Base-by-base conservation (phyloP, 768 basidiomycete species). In the Pleurotus platypus region DNA sequence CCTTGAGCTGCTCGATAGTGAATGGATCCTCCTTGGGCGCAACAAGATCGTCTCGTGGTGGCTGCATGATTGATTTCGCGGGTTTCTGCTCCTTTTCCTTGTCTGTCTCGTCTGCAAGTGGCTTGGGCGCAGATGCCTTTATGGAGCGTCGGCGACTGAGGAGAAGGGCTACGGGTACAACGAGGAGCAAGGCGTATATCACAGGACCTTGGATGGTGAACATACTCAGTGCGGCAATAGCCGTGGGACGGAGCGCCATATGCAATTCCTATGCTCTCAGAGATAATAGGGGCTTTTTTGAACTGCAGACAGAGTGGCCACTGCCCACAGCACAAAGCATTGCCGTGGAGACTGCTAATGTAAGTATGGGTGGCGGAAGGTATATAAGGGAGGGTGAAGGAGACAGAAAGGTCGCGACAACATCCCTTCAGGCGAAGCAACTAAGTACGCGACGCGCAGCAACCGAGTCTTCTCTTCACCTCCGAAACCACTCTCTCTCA, bases 1-100 rank as follows among this genome's bases (percentile, higher is more conserved):
- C 60, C 39, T 78, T 84, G 58, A 98, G 78, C 61, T 90, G 71
- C 59, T 81, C 80, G 13, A 78, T 76, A 0, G 90, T 88, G 74
- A 84, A 90, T 0, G 90, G 87, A 67, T 92, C 87, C 61, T 87
- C 75, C 70, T 90, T 90, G 16, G 92, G 90, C 0, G 87, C 82
- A 12, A 73, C 74, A 39, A 91, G 79, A 65, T 89, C 83, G 5
- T 68, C 70, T 64, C 75, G 70, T 22, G 86, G 74, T 7, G 88
- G 66, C 66, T 90, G 87, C 89, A 92, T 91, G 68, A 92, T 81
- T 22, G 82, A 77, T 69, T 82, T 87, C 8, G 72, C 56, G 9
- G 73, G 69, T 26, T 68, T 63, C 55, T 70, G 55, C 53, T 68
- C 63, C 61, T 46, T 46, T 18, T 4, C 49, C 42, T 49, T 48